Conservation (phyloP, 306 rosid species). For the Neltuma alba region DNA sequence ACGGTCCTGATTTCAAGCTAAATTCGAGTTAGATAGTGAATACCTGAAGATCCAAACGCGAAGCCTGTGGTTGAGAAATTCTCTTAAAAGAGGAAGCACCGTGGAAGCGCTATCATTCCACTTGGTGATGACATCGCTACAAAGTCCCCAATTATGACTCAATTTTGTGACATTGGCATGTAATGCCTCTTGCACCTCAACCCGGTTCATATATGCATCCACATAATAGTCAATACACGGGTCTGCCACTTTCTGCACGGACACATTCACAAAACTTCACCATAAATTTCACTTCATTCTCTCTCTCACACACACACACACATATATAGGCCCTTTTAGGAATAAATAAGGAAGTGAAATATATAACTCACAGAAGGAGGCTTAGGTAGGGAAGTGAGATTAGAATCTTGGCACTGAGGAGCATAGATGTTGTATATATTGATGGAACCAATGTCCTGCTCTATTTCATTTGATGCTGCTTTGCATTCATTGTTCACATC, state of each 20-base stretch:
- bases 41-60: conserved; percentile 91
- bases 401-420: conserved; percentile 43
- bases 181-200: conserved; percentile 73
- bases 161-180: conserved; percentile 92
- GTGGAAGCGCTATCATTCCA: conserved; percentile 71
- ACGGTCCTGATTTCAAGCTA: too few species aligned
- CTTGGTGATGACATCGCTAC: conserved; percentile 51
- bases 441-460: background rate
- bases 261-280: background rate
- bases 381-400: conserved; percentile 58
- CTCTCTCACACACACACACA: too few species aligned
- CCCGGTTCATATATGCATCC: conserved; percentile 63
- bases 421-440: conserved; percentile 63
- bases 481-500: conserved; percentile 33
- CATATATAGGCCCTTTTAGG: background rate
- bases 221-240: conserved; percentile 78
- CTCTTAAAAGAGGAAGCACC: conserved; percentile 61
- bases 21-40: too few species aligned
- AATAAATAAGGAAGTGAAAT: background rate
- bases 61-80: conserved; percentile 44
- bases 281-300: background rate
- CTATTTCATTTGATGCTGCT: conserved; percentile 21
- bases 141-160: conserved; percentile 71
- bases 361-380: conserved; percentile 42
- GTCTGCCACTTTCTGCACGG: conserved; percentile 55